Base-by-base conservation (phyloP, 2,329 filamentous ascomycete genomes). In the Pyricularia sp. region DNA sequence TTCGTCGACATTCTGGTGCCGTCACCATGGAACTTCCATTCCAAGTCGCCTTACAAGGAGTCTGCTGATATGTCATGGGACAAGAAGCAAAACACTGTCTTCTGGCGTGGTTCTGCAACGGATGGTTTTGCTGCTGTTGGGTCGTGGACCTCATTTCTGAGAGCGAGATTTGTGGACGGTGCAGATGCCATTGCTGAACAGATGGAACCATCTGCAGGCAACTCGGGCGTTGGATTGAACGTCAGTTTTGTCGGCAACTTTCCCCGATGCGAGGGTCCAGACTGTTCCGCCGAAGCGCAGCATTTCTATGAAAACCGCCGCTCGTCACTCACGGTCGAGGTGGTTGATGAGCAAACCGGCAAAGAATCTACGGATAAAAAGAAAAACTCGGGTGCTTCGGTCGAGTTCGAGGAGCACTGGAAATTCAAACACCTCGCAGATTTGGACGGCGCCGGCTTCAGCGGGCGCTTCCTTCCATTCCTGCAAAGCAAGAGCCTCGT, bases 161-260 rank as follows among this genome's bases (percentile, higher is more conserved):
- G 87, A 6, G 87, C 88, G 69, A 82, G 88, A 11, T 85, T 90
- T 70, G 80, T 89, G 9, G 78, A 82, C 63, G 81, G 86, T 78
- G 76, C 85, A 28, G 26, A 28, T 20, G 9, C 69, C 65, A 26
- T 71, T 69, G 6, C 58, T 71, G 50, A 61, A 71, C 36, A 69
- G 70, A 55, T 59, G 59, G 74, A 55, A 28, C 61, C n/a, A n/a
- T 42, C 64, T 5, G 50, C 63, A 26, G 23, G 20, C 17, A 26
- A 58, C 11, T 30, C 42, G 14, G 14, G 20, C 70, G 72, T 68
- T 0, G 64, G 68, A 5, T 71, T 77, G 3, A 77, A 79, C 50
- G 77, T 81, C 4, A 78, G 77, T 0, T 81, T 82, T 70, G 77
- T 79, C 0, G 84, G 76, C 70, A 77, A 73, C 2, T 78, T 78